Evolutionary conservation across 345 rosid species (phyloP), one percentile per base, ranked within the genome.

Genomic region (Firmiana major): DNA sequence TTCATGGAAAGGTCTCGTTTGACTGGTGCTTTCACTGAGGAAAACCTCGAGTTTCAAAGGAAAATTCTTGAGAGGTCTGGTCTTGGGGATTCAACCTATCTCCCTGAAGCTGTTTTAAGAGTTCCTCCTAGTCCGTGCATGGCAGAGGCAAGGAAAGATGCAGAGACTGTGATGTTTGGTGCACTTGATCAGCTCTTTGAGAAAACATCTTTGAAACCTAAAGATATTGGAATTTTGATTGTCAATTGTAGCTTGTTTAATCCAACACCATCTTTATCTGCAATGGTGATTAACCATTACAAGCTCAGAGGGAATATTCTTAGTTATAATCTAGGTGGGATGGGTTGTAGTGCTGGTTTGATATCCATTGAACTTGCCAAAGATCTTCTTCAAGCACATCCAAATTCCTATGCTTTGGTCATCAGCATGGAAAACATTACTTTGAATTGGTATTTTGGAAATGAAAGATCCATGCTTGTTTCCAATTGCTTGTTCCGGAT

Each of bases 281-380:
- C 89, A 1, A 86, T 84, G 87, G 80, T 88, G 49, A 82, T 83
- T 31, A 88, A 88, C 57, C 81, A 80, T 79, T 86, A 86, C 74
- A 88, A 84, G 78, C 79, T 86, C 42, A 83, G 89, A 60, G 87
- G 87, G 9, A 88, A 88, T 77, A 83, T 86, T 6, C 75, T 77
- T 22, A 88, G 90, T 71, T 88, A 45, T 54, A 88, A 88, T 60
- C 84, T 88, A 16, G 87, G 89, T 0, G 90, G 87, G 0, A 88
- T 88, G 90, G 90, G 90, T 0, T 88, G 90, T 15, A 88, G 87
- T 62, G 89, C 89, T 0, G 89, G 89, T 16, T 83, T 87, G 49
- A 85, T 87, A 10, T 82, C 87, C 0, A 76, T 87, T 40, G 90
- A 85, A 77, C 76, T 88, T 0, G 90, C 89, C 7, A 84, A 84